A percentile compares a stretch with the other conserved stretches of the same genome.
Evolutionary conservation across 139 green algal genomes (phyloP).

Genomic region (Zygnema circumcarinatum): DNA sequence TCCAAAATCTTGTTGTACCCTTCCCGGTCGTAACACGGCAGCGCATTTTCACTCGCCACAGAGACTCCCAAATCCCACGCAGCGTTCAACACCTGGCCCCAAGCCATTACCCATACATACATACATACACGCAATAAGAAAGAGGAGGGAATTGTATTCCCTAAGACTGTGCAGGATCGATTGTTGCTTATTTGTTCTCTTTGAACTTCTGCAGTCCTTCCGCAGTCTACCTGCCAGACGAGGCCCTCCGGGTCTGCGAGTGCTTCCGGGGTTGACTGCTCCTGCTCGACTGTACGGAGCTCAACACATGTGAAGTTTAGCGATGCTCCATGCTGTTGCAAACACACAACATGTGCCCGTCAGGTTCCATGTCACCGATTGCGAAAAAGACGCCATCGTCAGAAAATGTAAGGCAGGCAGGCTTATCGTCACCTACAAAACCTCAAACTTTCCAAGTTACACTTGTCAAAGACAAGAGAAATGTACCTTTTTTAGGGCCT

Average conservation of each 20-base stretch:
- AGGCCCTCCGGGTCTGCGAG: slow-evolving; percentile 87
- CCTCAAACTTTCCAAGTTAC: too few relatives aligned
- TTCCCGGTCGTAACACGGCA: slow-evolving; percentile 74
- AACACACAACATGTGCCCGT: too few relatives aligned
- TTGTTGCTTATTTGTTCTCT: neutral
- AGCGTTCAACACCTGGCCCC: slow-evolving; percentile 51
- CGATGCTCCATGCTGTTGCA: slow-evolving; percentile 69
- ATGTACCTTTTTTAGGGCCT: too few relatives aligned
- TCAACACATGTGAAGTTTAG: slow-evolving; percentile 95
- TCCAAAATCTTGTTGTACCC: slow-evolving; percentile 92
- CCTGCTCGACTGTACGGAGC: slow-evolving; percentile 96
- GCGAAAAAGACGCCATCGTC: too few relatives aligned
- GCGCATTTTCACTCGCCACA: slow-evolving; percentile 54
- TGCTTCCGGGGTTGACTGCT: slow-evolving; percentile 87
- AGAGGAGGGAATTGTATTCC: neutral
- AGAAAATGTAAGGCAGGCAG: too few relatives aligned
- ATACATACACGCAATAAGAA: neutral
- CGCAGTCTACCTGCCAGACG: slow-evolving; percentile 62
- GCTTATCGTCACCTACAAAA: too few relatives aligned
- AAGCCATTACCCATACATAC: slow-evolving; percentile 1
- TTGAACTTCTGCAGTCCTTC: neutral
- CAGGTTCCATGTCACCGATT: too few relatives aligned
- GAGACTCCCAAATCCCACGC: slow-evolving; percentile 34
- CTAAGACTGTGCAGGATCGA: too few relatives aligned
- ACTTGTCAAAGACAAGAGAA: too few relatives aligned